These are phyloP conservation scores for Magnaporthiopsis rhizophila DNA, from an alignment of 2,329 filamentous ascomycete species.

Conservation along the genomic window DNA sequence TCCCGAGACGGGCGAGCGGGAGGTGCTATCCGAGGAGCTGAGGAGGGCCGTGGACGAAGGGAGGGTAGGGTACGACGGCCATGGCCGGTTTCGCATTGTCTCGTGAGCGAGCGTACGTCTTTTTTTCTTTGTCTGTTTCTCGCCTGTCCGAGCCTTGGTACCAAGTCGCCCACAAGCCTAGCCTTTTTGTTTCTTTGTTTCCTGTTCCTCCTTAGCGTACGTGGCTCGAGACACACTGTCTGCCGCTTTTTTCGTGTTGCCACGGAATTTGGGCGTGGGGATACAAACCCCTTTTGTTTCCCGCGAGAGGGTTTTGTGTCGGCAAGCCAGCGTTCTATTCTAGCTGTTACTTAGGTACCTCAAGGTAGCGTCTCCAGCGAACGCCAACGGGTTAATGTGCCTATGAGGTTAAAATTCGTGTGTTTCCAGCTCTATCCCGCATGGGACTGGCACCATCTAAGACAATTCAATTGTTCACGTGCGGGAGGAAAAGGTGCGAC, in stretches of 20 bases:
- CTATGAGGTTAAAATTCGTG: too few relatives aligned
- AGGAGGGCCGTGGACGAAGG: slow-evolving; percentile 48
- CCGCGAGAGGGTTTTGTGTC: too few relatives aligned
- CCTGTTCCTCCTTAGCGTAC: too few relatives aligned
- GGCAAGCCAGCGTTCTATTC: too few relatives aligned
- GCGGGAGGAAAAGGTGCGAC: neutral
- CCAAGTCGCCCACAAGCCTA: too few relatives aligned
- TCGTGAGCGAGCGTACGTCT: neutral
- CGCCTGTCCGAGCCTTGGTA: too few relatives aligned
- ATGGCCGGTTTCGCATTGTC: slow-evolving; percentile 37
- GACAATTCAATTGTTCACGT: neutral
- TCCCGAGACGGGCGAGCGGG: slow-evolving; percentile 57
- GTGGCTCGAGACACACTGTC: neutral
- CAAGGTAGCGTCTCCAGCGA: too few relatives aligned
- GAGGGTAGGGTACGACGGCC: slow-evolving; percentile 47
- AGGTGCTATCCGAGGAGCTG: slow-evolving; percentile 43
- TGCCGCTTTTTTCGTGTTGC: neutral
- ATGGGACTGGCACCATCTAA: neutral
- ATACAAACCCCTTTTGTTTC: too few relatives aligned
- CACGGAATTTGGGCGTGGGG: neutral
- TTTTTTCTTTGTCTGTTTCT: too few relatives aligned
- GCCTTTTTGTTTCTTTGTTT: too few relatives aligned
- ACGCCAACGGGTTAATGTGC: too few relatives aligned
- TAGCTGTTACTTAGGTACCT: too few relatives aligned
- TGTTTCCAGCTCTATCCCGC: neutral